Conservation (phyloP, 139 green algal genomes). For the Diplosphaera chodatii region DNA sequence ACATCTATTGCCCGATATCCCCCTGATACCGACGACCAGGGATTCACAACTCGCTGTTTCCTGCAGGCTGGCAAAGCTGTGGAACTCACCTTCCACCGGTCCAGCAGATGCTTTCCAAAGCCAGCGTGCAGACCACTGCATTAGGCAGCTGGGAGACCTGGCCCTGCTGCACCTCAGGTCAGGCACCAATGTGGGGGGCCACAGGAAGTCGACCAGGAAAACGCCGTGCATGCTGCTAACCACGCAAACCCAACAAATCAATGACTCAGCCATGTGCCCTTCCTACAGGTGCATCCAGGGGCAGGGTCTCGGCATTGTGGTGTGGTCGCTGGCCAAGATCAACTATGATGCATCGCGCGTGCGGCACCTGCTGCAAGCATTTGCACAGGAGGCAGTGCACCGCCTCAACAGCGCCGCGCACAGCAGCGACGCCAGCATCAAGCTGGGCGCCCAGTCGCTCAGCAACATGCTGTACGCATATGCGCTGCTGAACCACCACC, state of each 20-base stretch:
- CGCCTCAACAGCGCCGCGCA: not conserved
- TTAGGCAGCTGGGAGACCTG: not conserved
- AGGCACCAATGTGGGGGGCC: too few species aligned
- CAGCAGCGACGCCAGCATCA: constrained; percentile 4
- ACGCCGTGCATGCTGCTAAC: too few species aligned
- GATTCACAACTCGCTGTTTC: not conserved
- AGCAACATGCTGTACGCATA: constrained; percentile 41
- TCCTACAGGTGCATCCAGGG: constrained; percentile 2
- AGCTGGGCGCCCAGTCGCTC: constrained; percentile 33
- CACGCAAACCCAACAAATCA: too few species aligned
- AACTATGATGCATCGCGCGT: not conserved
- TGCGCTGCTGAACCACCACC: constrained; percentile 21
- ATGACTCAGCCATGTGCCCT: not conserved
- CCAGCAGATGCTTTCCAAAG: too few species aligned
- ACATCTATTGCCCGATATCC: not conserved
- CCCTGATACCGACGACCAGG: not conserved
- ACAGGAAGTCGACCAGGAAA: too few species aligned
- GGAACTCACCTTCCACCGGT: too few species aligned
- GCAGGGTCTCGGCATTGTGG: constrained; percentile 13
- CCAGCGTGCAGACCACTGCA: not conserved
- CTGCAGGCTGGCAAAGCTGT: not conserved
- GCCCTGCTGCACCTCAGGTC: not conserved
- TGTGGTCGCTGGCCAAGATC: constrained; percentile 14
- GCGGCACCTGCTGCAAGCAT: constrained; percentile 6
- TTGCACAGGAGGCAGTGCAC: constrained; percentile 12